These are phyloP conservation scores for Candida morakotiae DNA, from an alignment of 805 yeast genomes.

Conservation along the genomic window DNA sequence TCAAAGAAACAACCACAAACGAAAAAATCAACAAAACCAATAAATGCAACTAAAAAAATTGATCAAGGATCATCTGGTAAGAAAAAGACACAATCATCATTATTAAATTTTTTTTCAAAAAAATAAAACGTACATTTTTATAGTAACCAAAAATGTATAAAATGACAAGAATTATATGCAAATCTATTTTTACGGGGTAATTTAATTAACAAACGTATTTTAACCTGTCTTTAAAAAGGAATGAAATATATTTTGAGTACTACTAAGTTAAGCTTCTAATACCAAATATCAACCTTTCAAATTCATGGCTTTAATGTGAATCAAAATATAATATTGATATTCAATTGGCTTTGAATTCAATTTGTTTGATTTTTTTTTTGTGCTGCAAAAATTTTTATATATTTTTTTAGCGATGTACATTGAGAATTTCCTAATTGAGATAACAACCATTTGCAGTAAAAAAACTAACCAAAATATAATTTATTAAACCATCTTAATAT, in stretches of 20 bases:
- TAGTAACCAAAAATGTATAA: slow-evolving; percentile 6
- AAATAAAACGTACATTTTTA: slow-evolving; percentile 14
- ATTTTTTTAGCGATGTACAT: not conserved
- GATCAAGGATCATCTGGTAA: slow-evolving; percentile 13
- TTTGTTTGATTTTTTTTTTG: not conserved
- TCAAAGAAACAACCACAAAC: slow-evolving; percentile 8
- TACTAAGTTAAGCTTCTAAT: too few species aligned
- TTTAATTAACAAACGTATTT: not conserved
- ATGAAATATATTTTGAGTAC: too few species aligned
- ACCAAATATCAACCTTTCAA: too few species aligned
- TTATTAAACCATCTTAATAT: not conserved
- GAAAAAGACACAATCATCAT: slow-evolving; percentile 34
- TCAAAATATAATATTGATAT: too few species aligned
- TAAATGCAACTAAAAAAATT: slow-evolving; percentile 10
- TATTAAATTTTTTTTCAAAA: slow-evolving; percentile 48
- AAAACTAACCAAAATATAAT: not conserved
- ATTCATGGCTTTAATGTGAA: too few species aligned
- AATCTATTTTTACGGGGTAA: slow-evolving; percentile 1
- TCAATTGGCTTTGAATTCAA: too few species aligned
- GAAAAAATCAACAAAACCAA: slow-evolving; percentile 8
- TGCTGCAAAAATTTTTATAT: slow-evolving; percentile 1
- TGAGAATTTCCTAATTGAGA: slow-evolving; percentile 4
- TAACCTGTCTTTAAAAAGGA: too few species aligned
- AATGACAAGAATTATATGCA: slow-evolving; percentile 6
- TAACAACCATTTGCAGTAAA: slow-evolving; percentile 4